These are phyloP conservation scores for Hypericum perforatum DNA, from an alignment of 345 rosid species.

Conservation along the genomic window DNA sequence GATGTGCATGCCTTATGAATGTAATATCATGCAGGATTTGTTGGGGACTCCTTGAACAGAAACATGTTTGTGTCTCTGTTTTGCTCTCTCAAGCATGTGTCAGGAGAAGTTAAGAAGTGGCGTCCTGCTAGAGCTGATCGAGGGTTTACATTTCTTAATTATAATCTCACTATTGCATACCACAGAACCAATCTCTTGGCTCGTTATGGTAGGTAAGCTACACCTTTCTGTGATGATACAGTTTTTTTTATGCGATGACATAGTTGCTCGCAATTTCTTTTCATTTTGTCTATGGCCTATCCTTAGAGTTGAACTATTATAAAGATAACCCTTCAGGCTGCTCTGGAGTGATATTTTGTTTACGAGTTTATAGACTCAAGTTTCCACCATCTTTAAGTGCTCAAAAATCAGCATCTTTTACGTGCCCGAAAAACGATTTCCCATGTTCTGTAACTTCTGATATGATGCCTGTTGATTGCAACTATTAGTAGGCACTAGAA, in stretches of 20 bases:
- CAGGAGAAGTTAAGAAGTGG: slow-evolving; percentile 74
- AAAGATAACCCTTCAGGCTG: too few species aligned
- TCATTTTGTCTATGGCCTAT: too few species aligned
- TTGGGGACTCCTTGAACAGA: slow-evolving; percentile 91
- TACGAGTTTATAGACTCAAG: too few species aligned
- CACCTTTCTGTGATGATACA: background rate
- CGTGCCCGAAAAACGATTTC: too few species aligned
- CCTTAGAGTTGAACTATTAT: too few species aligned
- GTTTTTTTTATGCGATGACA: background rate
- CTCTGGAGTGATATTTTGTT: too few species aligned
- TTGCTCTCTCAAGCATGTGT: slow-evolving; percentile 55
- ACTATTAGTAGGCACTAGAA: too few species aligned
- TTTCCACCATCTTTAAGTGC: too few species aligned
- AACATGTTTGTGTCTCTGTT: slow-evolving; percentile 90
- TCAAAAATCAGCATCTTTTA: too few species aligned
- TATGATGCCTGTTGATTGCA: too few species aligned
- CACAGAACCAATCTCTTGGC: slow-evolving; percentile 90
- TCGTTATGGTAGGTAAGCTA: slow-evolving; percentile 91
- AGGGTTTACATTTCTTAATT: slow-evolving; percentile 67
- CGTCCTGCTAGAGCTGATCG: slow-evolving; percentile 90
- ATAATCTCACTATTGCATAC: slow-evolving; percentile 82
- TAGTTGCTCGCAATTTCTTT: too few species aligned
- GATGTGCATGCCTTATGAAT: slow-evolving; percentile 22
- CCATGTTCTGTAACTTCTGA: too few species aligned
- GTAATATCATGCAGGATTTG: slow-evolving; percentile 68